These are phyloP conservation scores for Citrullus amarus DNA, from an alignment of 306 rosid genomes.

Conservation along the genomic window DNA sequence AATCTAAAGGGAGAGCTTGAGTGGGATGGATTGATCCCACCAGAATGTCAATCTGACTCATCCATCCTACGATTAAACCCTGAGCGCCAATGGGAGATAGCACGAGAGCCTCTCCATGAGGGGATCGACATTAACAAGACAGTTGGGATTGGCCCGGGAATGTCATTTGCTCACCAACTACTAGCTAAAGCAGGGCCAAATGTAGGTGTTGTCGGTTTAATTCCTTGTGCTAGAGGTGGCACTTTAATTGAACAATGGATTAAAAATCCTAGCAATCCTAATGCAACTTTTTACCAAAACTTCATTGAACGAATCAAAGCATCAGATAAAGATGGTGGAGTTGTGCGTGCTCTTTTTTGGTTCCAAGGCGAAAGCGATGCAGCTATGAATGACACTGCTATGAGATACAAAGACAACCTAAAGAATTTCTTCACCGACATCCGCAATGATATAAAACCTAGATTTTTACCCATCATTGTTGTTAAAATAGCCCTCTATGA, in stretches of 20 bases:
- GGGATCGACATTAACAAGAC: background rate
- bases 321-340: background rate
- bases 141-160: background rate
- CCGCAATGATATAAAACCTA: background rate
- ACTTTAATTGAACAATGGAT: background rate
- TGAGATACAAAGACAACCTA: background rate
- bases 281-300: background rate
- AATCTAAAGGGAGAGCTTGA: background rate
- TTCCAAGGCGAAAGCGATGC: background rate
- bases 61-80: background rate
- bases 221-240: slow-evolving; percentile 6
- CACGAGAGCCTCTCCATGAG: background rate
- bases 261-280: background rate
- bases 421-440: background rate
- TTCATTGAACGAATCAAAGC: background rate
- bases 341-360: background rate
- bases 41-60: background rate
- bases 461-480: background rate
- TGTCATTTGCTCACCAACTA: background rate
- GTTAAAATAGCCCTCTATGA: background rate
- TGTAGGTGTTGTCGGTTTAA: background rate
- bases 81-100: background rate
- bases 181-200: background rate
- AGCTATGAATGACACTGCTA: background rate
- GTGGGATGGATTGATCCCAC: background rate